Conservation (phyloP, 495 filamentous ascomycete genomes). For the Viridothelium virens region DNA sequence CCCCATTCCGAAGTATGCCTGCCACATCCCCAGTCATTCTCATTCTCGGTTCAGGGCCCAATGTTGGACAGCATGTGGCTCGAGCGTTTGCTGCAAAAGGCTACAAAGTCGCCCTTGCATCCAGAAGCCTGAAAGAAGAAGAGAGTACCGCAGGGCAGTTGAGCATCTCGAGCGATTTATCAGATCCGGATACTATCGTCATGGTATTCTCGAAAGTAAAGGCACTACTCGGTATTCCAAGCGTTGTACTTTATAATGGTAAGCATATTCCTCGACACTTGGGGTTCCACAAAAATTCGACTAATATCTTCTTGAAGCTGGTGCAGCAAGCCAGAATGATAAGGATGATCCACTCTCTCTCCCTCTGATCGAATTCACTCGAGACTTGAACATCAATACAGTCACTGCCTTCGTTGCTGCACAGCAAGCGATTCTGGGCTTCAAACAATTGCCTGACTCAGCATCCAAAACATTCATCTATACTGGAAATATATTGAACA, state of each 20-base stretch:
- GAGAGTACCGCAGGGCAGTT: slow-evolving; percentile 19
- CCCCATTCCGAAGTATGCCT: not conserved
- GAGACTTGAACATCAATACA: slow-evolving; percentile 38
- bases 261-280: not conserved
- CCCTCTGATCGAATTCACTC: slow-evolving; percentile 25
- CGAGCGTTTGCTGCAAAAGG: slow-evolving; percentile 36
- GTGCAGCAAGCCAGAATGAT: slow-evolving; percentile 25
- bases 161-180: slow-evolving; percentile 36
- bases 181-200: slow-evolving; percentile 35
- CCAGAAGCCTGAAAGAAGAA: slow-evolving; percentile 17
- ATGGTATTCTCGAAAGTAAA: slow-evolving; percentile 36
- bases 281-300: not conserved
- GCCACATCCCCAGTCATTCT: slow-evolving; percentile 25
- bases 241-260: slow-evolving; percentile 37
- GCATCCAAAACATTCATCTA: slow-evolving; percentile 42
- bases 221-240: slow-evolving; percentile 26
- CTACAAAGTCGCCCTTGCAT: slow-evolving; percentile 41
- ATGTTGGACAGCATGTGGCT: slow-evolving; percentile 36
- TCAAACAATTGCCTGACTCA: slow-evolving; percentile 35
- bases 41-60: slow-evolving; percentile 40
- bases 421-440: slow-evolving; percentile 38
- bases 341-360: slow-evolving; percentile 35
- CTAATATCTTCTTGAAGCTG: slow-evolving; percentile 18
- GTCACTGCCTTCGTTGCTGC: slow-evolving; percentile 40
- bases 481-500: slow-evolving; percentile 40